Evolutionary conservation across 345 rosid species (phyloP).

Genomic region (Fremontodendron californicum): DNA sequence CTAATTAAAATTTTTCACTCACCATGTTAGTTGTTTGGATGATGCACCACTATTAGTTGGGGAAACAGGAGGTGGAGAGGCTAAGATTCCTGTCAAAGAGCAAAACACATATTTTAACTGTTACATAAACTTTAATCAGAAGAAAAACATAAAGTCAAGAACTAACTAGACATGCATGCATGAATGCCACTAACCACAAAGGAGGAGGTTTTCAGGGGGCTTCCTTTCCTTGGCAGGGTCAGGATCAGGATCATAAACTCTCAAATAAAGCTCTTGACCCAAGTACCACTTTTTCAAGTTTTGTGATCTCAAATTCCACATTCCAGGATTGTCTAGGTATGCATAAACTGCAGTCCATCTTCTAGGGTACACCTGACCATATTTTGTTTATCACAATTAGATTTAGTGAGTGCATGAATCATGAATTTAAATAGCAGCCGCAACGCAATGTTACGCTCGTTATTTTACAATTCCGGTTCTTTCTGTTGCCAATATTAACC

Average conservation of each 20-base stretch:
- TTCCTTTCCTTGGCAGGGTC: conserved; percentile 58
- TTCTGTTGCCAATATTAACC: no score
- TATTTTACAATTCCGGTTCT: no score
- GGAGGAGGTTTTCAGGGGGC: conserved; percentile 55
- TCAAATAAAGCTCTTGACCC: conserved; percentile 67
- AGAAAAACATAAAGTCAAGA: not conserved
- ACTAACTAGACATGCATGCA: not conserved
- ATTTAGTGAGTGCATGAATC: not conserved
- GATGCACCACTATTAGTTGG: conserved; percentile 10
- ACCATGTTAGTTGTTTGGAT: conserved; percentile 28
- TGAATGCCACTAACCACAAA: conserved; percentile 42
- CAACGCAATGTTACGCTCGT: no score
- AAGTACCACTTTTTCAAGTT: conserved; percentile 60
- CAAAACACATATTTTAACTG: not conserved
- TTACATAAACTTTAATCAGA: not conserved
- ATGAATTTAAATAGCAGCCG: no score
- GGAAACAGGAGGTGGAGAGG: conserved; percentile 23
- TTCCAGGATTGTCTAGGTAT: conserved; percentile 80
- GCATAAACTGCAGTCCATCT: conserved; percentile 62
- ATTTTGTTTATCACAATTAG: not conserved
- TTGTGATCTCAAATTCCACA: conserved; percentile 95
- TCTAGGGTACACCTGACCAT: conserved; percentile 55
- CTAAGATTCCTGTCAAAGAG: conserved; percentile 30
- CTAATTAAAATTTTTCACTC: conserved; percentile 1
- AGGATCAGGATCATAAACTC: conserved; percentile 62